Evolutionary conservation across 345 rosid species (phyloP), one percentile per base, ranked within the genome.

Genomic region (Bruguiera gymnorhiza): DNA sequence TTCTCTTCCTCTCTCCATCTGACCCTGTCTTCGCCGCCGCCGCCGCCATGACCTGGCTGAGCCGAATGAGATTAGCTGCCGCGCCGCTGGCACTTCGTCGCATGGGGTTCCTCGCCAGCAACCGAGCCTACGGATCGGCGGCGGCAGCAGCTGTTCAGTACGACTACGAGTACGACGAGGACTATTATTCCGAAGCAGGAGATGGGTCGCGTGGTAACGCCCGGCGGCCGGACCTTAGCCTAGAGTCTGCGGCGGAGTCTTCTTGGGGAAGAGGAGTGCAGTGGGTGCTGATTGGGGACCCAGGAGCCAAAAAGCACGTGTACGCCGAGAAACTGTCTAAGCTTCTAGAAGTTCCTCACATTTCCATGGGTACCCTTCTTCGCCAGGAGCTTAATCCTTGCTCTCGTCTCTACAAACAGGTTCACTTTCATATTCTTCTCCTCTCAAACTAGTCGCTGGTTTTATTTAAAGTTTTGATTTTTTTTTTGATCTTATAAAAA

Each of bases 251-350:
- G 70, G 86, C 74, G 66, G 86, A 81, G 54, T 75, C 74, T 59
- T 80, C 57, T 1, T 81, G 85, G 55, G 81, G 75, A 76, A 89
- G 97, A 67, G 97, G 97, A 76, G 92, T 88, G 67, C 97, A 95
- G 72, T 95, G 97, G 99, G 94, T 90, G 78, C 71, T 95, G 53
- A 90, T 92, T 61, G 97, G 97, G 2, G 92, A 85, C 19, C 89
- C 91, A 1, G 87, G 89, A 26, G 89, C 86, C 4, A 82, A 86
- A 81, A 88, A 87, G 48, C 91, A 83, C 73, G 83, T 82, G 13
- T 92, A 84, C 68, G 97, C 96, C 1, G 89, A 86, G 75, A 82
- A 77, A 77, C 92, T 95, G 58, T 86, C 98, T 16, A 81, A 83
- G 61, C 96, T 95, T 74, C 84, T 95, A 32, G 75, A 85, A 65